Conservation (phyloP, 345 rosid genomes). For the Gossypium rotundifolium region DNA sequence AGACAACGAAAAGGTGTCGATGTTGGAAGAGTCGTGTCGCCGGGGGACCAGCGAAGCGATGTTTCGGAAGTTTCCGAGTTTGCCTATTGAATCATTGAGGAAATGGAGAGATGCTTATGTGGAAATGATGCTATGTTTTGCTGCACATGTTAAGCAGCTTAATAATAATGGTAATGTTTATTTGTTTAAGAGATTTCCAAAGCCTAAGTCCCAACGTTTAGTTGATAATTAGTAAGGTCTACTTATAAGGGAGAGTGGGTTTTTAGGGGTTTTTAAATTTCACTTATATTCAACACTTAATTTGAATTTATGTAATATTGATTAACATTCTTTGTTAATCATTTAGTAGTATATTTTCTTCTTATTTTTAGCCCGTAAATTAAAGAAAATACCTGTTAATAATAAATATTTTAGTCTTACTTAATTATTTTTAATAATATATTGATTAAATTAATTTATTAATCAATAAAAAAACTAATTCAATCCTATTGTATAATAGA, state of each 20-base stretch:
- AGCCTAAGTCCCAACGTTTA: background rate
- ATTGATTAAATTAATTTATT: too few relatives aligned
- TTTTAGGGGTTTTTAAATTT: background rate
- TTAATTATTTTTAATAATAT: too few relatives aligned
- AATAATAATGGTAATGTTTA: background rate
- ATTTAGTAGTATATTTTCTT: too few relatives aligned
- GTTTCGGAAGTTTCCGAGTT: background rate
- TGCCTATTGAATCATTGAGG: background rate
- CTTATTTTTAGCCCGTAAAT: too few relatives aligned
- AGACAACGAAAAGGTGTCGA: background rate
- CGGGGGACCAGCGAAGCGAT: background rate
- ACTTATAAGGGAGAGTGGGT: background rate
- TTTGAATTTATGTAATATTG: too few relatives aligned
- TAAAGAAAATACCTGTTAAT: too few relatives aligned
- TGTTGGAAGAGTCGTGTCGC: background rate
- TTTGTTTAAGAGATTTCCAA: background rate
- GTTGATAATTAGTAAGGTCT: background rate
- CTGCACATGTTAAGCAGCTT: background rate
- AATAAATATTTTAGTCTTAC: too few relatives aligned
- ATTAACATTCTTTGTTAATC: too few relatives aligned
- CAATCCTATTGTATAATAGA: too few relatives aligned
- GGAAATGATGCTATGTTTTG: constrained; percentile 3
- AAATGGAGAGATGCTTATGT: constrained; percentile 10
- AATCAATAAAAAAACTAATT: too few relatives aligned
- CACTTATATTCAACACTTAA: too few relatives aligned